Conservation (phyloP, 2,329 filamentous ascomycete species). For the Exophiala aquamarina region DNA sequence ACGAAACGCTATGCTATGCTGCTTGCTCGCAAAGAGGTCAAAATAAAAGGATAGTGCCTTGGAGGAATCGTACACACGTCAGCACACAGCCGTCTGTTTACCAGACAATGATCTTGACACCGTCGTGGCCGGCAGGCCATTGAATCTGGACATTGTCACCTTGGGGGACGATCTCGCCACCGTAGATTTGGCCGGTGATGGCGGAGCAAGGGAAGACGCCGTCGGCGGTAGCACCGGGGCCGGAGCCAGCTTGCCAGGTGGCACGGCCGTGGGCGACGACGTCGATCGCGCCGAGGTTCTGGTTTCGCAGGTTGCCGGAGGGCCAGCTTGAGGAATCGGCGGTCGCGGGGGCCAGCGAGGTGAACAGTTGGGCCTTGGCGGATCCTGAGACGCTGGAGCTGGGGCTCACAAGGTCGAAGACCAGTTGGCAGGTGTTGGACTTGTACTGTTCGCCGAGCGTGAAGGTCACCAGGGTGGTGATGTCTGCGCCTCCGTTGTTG, state of each 20-base stretch:
- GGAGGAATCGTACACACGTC: too few relatives aligned
- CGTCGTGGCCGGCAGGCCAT: conserved; percentile 13
- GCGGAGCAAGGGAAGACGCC: conserved; percentile 17
- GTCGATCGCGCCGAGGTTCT: conserved; percentile 21
- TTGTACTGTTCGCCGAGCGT: conserved; percentile 13
- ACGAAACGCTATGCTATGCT: too few relatives aligned
- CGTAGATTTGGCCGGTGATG: conserved; percentile 17
- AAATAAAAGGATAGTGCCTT: too few relatives aligned
- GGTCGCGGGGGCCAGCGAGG: conserved; percentile 23
- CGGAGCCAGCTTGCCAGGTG: conserved; percentile 16
- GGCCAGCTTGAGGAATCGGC: conserved; percentile 23
- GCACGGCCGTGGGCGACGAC: conserved; percentile 16
- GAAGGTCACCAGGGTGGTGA: conserved; percentile 29
- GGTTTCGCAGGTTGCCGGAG: conserved; percentile 26
- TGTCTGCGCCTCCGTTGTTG: conserved; percentile 32
- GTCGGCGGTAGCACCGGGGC: conserved; percentile 13
- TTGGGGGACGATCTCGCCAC: conserved; percentile 18
- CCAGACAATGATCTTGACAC: conserved; percentile 16
- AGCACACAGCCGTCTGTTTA: neutral
- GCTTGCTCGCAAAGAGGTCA: too few relatives aligned
- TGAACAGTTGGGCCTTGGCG: conserved; percentile 26
- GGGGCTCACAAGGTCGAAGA: conserved; percentile 23
- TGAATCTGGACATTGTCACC: conserved; percentile 14
- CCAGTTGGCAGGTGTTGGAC: conserved; percentile 24
- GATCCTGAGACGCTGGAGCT: conserved; percentile 12